Conservation (phyloP, 108 stramenopile genomes). For the Craspedostauros australis region DNA sequence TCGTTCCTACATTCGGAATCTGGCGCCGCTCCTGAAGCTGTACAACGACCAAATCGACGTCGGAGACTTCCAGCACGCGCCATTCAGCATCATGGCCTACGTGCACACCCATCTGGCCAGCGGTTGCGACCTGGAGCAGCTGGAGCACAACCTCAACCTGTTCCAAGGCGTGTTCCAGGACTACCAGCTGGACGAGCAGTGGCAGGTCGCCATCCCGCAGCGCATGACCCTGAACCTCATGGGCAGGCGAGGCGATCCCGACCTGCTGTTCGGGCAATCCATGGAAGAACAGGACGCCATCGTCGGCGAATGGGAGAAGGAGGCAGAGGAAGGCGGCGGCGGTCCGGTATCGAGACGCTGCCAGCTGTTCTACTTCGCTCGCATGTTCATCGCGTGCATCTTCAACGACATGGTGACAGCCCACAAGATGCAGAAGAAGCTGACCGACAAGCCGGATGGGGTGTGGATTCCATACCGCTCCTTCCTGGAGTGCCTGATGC, state of each 20-base stretch:
- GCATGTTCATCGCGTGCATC: constrained; percentile 15
- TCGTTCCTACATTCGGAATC: constrained; percentile 8
- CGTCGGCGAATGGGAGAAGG: constrained; percentile 3
- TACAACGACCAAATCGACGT: constrained; percentile 27
- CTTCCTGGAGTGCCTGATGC: constrained; percentile 16
- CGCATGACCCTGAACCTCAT: constrained; percentile 11
- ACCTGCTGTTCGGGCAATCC: constrained; percentile 13
- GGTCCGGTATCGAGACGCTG: no score
- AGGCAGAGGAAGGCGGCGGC: constrained; percentile 18
- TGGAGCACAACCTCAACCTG: constrained; percentile 15
- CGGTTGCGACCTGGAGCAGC: constrained; percentile 15
- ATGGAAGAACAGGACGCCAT: constrained; percentile 6
- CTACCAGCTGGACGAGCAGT: constrained; percentile 14
- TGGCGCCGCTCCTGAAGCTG: constrained; percentile 15
- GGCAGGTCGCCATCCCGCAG: constrained; percentile 15
- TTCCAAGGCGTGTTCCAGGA: constrained; percentile 15
- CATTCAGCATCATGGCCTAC: constrained; percentile 21
- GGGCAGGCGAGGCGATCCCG: constrained; percentile 12
- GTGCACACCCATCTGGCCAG: constrained; percentile 23
- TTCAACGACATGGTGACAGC: constrained; percentile 13
- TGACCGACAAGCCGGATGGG: neutral
- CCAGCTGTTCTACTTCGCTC: constrained; percentile 15
- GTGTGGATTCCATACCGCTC: constrained; percentile 13
- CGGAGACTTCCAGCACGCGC: constrained; percentile 20
- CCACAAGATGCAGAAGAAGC: constrained; percentile 1